Conservation (phyloP, 1,284 basidiomycete genomes). For the Sporisorium iseilematis-ciliati region DNA sequence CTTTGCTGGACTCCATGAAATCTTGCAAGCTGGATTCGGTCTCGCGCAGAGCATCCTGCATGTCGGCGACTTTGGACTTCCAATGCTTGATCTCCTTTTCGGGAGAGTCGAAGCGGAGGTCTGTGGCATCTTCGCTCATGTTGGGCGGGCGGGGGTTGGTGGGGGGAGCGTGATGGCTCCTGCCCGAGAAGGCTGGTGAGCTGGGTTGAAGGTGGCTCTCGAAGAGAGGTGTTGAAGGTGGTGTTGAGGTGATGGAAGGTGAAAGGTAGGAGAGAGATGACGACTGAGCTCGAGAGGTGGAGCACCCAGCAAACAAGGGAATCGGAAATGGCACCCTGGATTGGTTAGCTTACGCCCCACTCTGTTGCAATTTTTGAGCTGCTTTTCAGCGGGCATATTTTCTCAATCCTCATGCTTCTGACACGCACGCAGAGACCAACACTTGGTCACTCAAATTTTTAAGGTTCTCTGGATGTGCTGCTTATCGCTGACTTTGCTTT, state of each 20-base stretch:
- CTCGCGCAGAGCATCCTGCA: conserved; percentile 62
- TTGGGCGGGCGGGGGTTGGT: conserved; percentile 10
- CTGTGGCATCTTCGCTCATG: conserved; percentile 47
- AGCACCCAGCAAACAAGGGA: too few species aligned
- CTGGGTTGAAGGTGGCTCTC: neutral
- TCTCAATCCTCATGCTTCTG: too few species aligned
- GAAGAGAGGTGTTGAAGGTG: neutral
- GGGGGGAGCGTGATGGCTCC: conserved; percentile 23
- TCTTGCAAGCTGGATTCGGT: conserved; percentile 62
- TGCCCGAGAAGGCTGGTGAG: conserved; percentile 12
- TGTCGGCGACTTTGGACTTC: conserved; percentile 60
- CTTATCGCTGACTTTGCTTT: neutral
- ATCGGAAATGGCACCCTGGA: too few species aligned
- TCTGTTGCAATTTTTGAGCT: too few species aligned
- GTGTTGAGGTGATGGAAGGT: too few species aligned
- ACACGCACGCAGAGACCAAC: too few species aligned
- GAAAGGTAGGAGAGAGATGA: too few species aligned
- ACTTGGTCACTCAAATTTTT: too few species aligned
- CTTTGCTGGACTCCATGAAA: conserved; percentile 65
- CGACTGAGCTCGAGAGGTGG: too few species aligned
- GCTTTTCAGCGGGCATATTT: too few species aligned
- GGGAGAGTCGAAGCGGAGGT: conserved; percentile 55
- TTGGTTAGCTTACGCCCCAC: too few species aligned
- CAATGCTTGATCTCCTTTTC: conserved; percentile 62
- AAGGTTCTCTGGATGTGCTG: neutral